Evolutionary conservation across 2,329 filamentous ascomycete species (phyloP), one percentile per base, ranked within the genome.

Genomic region (Malbranchea zuffiana): DNA sequence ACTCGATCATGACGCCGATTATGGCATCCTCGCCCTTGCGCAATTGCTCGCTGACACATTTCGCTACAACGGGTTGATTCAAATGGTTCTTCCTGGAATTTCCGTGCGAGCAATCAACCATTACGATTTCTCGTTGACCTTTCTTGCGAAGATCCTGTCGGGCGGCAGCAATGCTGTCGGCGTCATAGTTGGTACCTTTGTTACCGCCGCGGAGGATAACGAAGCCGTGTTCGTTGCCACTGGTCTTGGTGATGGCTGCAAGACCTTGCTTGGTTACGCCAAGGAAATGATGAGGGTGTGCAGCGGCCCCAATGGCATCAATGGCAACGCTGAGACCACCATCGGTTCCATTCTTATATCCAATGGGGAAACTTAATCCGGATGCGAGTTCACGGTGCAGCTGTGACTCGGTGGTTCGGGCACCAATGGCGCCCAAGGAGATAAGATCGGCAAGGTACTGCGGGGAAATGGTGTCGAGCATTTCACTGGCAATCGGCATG

Each of bases 261-360:
- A 95, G 71, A 43, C 90, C 90, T 57, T 94, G 87, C 72, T 98
- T 98, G 20, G 90, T 98, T 33, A 98, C 90, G 63, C 87, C 88
- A 72, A 98, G 82, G 71, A 98, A 98, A 69, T 95, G 88, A 63
- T 98, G 90, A 6, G 65, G 64, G 50, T 67, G 60, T 35, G 58
- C 55, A 4, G 65, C 63, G 16, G 83, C 79, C 42, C 88, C 90
- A 57, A 96, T 95, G 21, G 90, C 90, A 58, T 98, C 90, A 52
- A 96, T 92, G 13, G 88, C 87, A 13, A 96, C 87, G 18, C 76
- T 78, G 39, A 98, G 68, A 50, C 81, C 85, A 27, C 90, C 90
- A 54, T 98, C 90, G 16, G 90, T 98, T 44, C 90, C 90, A 64
- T 98, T 98, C 77, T 98, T 98, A 80, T 95, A 98, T 42, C 90